Evolutionary conservation across 2,329 filamentous ascomycete species (phyloP).

Genomic region (Sporothrix luriei): DNA sequence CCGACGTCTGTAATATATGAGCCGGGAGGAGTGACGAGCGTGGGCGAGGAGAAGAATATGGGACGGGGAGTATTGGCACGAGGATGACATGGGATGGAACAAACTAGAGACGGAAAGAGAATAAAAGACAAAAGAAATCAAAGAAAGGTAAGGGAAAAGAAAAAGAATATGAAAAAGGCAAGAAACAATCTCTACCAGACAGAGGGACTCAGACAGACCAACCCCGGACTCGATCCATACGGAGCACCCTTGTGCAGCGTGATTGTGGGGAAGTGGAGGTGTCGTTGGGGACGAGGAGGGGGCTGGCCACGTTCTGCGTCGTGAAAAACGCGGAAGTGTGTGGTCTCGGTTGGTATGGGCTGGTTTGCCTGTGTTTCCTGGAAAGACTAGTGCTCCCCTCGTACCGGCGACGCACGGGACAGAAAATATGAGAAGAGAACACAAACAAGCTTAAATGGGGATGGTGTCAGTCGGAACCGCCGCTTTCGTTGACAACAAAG

Average conservation of each 20-base stretch:
- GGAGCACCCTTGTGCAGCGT: constrained; percentile 16
- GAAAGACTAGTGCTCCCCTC: too few species aligned
- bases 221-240: constrained; percentile 22
- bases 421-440: too few species aligned
- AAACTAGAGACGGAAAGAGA: not conserved
- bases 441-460: too few species aligned
- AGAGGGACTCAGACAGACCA: not conserved
- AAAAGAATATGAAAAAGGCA: too few species aligned
- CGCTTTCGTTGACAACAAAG: not conserved
- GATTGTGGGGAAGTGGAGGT: constrained; percentile 22
- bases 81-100: not conserved
- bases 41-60: not conserved
- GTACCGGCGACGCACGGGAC: too few species aligned
- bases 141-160: not conserved
- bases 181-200: too few species aligned
- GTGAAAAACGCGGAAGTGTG: too few species aligned
- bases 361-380: too few species aligned
- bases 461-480: constrained; percentile 9
- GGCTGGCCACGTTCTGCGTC: too few species aligned
- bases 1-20: constrained; percentile 19
- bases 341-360: too few species aligned
- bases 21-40: not conserved
- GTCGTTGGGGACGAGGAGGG: too few species aligned
- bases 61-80: not conserved
- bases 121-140: not conserved